Base-by-base conservation (phyloP, 2,329 filamentous ascomycete genomes). In the Ascochyta rabiei region DNA sequence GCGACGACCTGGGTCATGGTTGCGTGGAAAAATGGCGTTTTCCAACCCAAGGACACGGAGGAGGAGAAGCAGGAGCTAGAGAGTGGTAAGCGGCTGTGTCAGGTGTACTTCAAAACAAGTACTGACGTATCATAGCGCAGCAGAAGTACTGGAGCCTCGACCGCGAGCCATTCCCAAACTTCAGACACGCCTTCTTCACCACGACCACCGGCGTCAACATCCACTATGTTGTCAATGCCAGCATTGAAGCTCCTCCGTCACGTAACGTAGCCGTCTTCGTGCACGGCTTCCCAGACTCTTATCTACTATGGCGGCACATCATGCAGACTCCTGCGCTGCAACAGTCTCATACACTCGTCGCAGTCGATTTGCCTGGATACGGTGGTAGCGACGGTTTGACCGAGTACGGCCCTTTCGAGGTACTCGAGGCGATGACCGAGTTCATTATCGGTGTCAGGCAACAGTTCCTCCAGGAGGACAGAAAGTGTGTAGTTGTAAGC, bases 211-310 rank as follows among this genome's bases (percentile, higher is more conserved):
- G 81, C 0, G 73, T 80, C 56, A 80, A 79, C 59, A 77, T 86
- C 24, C 84, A 86, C 66, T 85, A 85, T 61, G 72, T 86, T 48
- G 75, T 75, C 63, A 82, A 70, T 40, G 50, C 59, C 10, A 46
- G 57, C 4, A 43, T 46, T 10, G 48, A 50, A 15, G 26, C 44
- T 23, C 30, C 57, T n/a, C 50, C 47, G 21, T 74, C 63, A 56
- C 75, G 58, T 46, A 70, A 68, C 48, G 67, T 85, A 15, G 75
- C 83, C 21, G 76, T 86, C 35, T 82, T 85, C 61, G 72, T 86
- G 16, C 84, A 86, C 67, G 84, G 84, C 33, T 86, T 85, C 54
- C 84, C 84, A 6, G 84, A 86, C 61, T 84, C 82, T 51, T 84
- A 77, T 70, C 75, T 79, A 10, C 70, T 86, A 46, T 86, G 82